Evolutionary conservation across 2,329 filamentous ascomycete species (phyloP).

Genomic region (Alternaria sp.): DNA sequence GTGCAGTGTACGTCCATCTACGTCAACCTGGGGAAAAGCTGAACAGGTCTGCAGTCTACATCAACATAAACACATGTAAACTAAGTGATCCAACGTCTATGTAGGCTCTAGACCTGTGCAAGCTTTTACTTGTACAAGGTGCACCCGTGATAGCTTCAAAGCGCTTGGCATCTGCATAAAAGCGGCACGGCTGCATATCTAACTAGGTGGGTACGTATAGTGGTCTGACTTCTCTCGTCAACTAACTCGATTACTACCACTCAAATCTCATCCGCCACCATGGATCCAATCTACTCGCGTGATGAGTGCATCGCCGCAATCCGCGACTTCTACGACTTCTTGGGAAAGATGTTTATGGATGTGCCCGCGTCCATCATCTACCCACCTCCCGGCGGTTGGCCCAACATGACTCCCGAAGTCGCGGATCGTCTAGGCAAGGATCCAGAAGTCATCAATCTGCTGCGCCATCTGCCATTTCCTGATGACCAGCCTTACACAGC

Average conservation of each 20-base stretch:
- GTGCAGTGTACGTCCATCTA: no score
- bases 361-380: not conserved
- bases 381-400: not conserved
- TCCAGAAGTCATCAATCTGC: not conserved
- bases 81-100: rapidly evolving
- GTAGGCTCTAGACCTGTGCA: not conserved
- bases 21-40: no score
- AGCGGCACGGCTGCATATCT: not conserved
- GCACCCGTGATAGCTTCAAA: not conserved
- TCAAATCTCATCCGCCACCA: not conserved
- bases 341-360: not conserved
- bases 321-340: not conserved
- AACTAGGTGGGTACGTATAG: no score
- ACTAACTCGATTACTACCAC: not conserved
- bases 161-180: not conserved
- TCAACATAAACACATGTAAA: not conserved
- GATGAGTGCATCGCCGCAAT: not conserved
- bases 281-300: not conserved
- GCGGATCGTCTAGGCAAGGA: not conserved
- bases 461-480: not conserved
- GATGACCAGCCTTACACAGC: not conserved
- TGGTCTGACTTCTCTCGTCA: not conserved
- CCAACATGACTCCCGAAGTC: not conserved
- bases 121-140: rapidly evolving
- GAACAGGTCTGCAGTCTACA: not conserved